Evolutionary conservation across 2,329 filamentous ascomycete genomes (phyloP), one percentile per base, ranked within the genome.

Genomic region (Aspergillus pseudoviridinutans): DNA sequence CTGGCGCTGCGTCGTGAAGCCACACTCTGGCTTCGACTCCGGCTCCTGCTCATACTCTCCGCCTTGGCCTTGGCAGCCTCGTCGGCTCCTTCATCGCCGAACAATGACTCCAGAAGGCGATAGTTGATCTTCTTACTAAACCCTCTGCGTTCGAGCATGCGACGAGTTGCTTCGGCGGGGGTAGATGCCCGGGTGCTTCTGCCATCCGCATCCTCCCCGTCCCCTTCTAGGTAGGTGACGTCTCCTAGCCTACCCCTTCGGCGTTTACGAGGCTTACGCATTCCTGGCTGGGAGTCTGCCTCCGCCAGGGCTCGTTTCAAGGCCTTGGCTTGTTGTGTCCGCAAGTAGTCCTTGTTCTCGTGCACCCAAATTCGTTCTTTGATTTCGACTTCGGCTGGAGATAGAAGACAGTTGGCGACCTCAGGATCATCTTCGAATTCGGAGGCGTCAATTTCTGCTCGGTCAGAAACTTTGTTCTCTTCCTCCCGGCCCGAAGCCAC

Each of bases 361-460:
- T 93, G 92, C 47, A 96, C 87, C 94, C 94, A 99, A 53, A 97
- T 90, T 58, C 87, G 86, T 73, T 97, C 92, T 73, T 97, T 97
- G 69, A 92, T 85, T 35, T 84, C 84, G 2, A 87, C 84, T 75
- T 97, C 92, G 3, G 85, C 84, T 1, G 87, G 83, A 0, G 82
- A 84, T 4, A 97, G 81, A 38, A 92, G 75, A 68, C 92, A 96
- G 66, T 89, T 89, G 58, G 83, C 78, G 4, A 99, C 91, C 73
- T 99, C 94, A 0, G 87, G 88, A 61, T 99, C 94, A 65, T 95
- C 87, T 41, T 87, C 90, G 68, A 97, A 97, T 69, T 97, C 92
- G 57, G 89, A 84, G 57, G 90, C 89, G 52, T 83, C 85, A 22
- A 95, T 87, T 54, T 89, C 85, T 6, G 68, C 57, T 51, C 60